Evolutionary conservation across 1,139 yeast genomes (phyloP), one percentile per base, ranked within the genome.

Genomic region (Pichia sp.): DNA sequence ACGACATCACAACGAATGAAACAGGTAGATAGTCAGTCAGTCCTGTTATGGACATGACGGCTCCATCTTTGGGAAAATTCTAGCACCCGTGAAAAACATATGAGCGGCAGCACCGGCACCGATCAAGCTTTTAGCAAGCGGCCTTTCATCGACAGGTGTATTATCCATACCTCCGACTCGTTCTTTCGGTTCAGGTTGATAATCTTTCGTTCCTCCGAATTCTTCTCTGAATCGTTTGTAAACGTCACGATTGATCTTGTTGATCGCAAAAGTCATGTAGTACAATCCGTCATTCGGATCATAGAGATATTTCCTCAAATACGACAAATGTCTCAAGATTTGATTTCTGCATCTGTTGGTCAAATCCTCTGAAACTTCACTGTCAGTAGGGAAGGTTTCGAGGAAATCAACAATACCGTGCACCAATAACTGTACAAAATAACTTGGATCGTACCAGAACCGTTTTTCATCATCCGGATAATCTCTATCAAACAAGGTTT

Each of bases 361-460:
- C 38, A 71, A 60, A 11, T 62, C 70, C 36, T 59, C 61, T 1
- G 75, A 71, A 5, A 73, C 79, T 4, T 69, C 72, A 11, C 11
- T 31, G 8, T 31, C 33, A 29, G 67, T 59, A 27, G 73, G 76
- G 42, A 77, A 65, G 39, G 67, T 71, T 50, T 77, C 61, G 55
- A 79, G 57, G 58, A 77, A 81, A 57, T 81, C 88, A 2, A 85
- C 85, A 47, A 80, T 66, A 0, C 88, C 88, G 59, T 81, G 88
- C 39, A 81, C 68, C 43, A 82, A 64, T 49, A 81, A 66, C 57
- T 81, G 87, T 44, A 77, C 73, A 57, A 81, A 82, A 61, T 77
- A 78, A 1, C 82, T 72, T 27, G 78, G 65, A 56, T 81, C 87
- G 49, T 83, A 71, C 77, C 84, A 81, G 62, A 75, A 79, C 47